Percentiles rank a stretch among this genome's conserved stretches.
These are phyloP conservation scores for Penicillium ucsense DNA, from an alignment of 495 filamentous ascomycete species.

Conservation along the genomic window DNA sequence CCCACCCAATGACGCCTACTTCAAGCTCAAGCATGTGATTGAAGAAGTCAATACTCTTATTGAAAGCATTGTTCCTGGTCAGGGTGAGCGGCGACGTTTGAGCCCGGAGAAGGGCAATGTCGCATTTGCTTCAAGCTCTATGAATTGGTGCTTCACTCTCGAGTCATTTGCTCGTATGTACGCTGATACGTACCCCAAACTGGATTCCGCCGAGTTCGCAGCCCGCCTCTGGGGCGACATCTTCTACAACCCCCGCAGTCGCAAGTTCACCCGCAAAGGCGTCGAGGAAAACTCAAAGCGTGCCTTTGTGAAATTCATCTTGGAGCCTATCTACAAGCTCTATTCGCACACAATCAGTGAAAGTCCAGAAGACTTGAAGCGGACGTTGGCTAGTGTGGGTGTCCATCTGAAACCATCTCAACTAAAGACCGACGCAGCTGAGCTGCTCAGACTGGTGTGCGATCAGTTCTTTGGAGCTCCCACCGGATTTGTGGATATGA, in stretches of 20 bases:
- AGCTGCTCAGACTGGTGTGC: slow-evolving; percentile 80
- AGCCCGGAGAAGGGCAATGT: slow-evolving; percentile 98
- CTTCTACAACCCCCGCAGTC: slow-evolving; percentile 83
- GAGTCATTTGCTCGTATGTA: slow-evolving; percentile 95
- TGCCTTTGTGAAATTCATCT: slow-evolving; percentile 86
- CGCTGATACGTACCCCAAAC: slow-evolving; percentile 70
- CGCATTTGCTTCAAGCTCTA: slow-evolving; percentile 80
- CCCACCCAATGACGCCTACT: slow-evolving; percentile 92
- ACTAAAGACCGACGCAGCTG: slow-evolving; percentile 80
- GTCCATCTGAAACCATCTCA: slow-evolving; percentile 85
- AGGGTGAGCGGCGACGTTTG: slow-evolving; percentile 67
- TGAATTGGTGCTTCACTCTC: slow-evolving; percentile 95
- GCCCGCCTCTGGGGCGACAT: slow-evolving; percentile 89
- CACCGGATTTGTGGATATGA: slow-evolving; percentile 91
- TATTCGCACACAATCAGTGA: slow-evolving; percentile 94
- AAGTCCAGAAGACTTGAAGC: slow-evolving; percentile 76
- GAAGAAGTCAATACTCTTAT: slow-evolving; percentile 97
- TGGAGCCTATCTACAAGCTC: slow-evolving; percentile 96
- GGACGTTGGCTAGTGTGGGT: slow-evolving; percentile 67
- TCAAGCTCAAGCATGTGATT: slow-evolving; percentile 95
- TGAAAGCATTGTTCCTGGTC: slow-evolving; percentile 75
- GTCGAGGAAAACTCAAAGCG: slow-evolving; percentile 72
- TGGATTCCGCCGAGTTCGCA: slow-evolving; percentile 73
- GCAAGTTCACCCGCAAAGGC: slow-evolving; percentile 82
- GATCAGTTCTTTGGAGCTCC: slow-evolving; percentile 91